These are phyloP conservation scores for Yarrowia bubula DNA, from an alignment of 805 yeast genomes.

Conservation along the genomic window DNA sequence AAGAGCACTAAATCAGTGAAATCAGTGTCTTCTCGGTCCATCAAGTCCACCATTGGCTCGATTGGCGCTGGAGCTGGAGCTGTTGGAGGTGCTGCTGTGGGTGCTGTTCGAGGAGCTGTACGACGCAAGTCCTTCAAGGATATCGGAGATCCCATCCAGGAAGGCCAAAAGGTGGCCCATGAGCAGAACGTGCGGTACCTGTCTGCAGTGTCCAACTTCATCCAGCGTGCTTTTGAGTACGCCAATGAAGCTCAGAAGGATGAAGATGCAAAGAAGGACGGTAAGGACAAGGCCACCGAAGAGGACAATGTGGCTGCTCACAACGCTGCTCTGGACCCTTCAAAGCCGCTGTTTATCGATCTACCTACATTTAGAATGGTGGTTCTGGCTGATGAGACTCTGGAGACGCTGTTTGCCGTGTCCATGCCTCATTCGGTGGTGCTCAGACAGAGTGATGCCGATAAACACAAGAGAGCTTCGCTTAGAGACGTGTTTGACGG, in stretches of 20 bases:
- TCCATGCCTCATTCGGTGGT: slow-evolving; percentile 64
- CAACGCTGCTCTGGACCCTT: slow-evolving; percentile 80
- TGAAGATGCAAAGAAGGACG: background rate
- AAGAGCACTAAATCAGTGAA: slow-evolving; percentile 37
- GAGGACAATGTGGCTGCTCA: slow-evolving; percentile 35
- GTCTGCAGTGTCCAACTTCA: slow-evolving; percentile 80
- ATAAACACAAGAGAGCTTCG: slow-evolving; percentile 9
- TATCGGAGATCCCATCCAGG: slow-evolving; percentile 40
- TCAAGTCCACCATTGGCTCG: slow-evolving; percentile 15
- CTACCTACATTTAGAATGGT: slow-evolving; percentile 94
- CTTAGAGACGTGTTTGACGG: slow-evolving; percentile 88
- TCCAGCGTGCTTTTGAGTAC: slow-evolving; percentile 85
- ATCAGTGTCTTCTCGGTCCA: slow-evolving; percentile 22
- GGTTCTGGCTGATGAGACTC: slow-evolving; percentile 86
- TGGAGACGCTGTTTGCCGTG: slow-evolving; percentile 75
- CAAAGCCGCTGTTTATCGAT: slow-evolving; percentile 68
- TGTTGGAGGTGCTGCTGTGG: slow-evolving; percentile 21
- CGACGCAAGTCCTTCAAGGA: slow-evolving; percentile 47
- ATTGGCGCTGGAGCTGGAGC: slow-evolving; percentile 42
- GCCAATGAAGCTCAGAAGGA: slow-evolving; percentile 52
- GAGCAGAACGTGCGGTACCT: slow-evolving; percentile 56
- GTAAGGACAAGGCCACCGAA: slow-evolving; percentile 16
- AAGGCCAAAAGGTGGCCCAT: slow-evolving; percentile 39
- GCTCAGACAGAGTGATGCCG: slow-evolving; percentile 31
- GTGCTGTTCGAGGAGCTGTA: slow-evolving; percentile 12